Evolutionary conservation across 345 rosid genomes (phyloP).

Genomic region (Hypericum androsaemum): DNA sequence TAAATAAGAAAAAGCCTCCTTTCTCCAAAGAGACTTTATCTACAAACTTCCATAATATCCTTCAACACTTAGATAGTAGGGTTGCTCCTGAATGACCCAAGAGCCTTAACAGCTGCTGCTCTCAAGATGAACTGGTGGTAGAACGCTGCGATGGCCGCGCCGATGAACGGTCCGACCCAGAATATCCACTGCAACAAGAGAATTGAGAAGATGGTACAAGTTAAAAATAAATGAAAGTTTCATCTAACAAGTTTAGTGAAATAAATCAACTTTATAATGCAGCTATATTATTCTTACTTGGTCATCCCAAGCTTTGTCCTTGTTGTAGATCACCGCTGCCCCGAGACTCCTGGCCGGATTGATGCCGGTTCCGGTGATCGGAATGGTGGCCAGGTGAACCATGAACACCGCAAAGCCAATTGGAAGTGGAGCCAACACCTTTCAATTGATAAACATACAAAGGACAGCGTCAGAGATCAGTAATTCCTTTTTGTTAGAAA

Average conservation of each 20-base stretch:
- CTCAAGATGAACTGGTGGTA: slow-evolving; percentile 77
- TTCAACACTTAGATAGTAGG: slow-evolving; percentile 26
- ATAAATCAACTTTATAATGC: too few species aligned
- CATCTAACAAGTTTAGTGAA: too few species aligned
- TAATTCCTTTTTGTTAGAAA: background rate
- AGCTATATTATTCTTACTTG: slow-evolving; percentile 29
- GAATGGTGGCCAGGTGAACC: slow-evolving; percentile 89
- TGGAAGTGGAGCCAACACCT: slow-evolving; percentile 84
- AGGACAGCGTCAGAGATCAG: background rate
- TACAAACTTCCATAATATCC: too few species aligned
- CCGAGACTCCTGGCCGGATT: slow-evolving; percentile 88
- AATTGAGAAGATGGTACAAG: background rate
- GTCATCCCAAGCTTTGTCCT: slow-evolving; percentile 55
- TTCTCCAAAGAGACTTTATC: too few species aligned
- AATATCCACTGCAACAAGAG: slow-evolving; percentile 59
- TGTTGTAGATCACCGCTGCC: slow-evolving; percentile 62
- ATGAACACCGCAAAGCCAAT: slow-evolving; percentile 89
- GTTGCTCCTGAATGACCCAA: slow-evolving; percentile 83
- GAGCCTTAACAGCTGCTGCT: slow-evolving; percentile 72
- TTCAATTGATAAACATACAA: background rate
- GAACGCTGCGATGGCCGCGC: slow-evolving; percentile 85
- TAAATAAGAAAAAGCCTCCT: too few species aligned
- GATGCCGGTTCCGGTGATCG: slow-evolving; percentile 81
- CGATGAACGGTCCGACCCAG: slow-evolving; percentile 82
- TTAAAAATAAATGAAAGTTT: background rate